Percentiles rank a stretch among this genome's conserved stretches.
These are phyloP conservation scores for Candida insectorum DNA, from an alignment of 805 yeast genomes.

Conservation along the genomic window DNA sequence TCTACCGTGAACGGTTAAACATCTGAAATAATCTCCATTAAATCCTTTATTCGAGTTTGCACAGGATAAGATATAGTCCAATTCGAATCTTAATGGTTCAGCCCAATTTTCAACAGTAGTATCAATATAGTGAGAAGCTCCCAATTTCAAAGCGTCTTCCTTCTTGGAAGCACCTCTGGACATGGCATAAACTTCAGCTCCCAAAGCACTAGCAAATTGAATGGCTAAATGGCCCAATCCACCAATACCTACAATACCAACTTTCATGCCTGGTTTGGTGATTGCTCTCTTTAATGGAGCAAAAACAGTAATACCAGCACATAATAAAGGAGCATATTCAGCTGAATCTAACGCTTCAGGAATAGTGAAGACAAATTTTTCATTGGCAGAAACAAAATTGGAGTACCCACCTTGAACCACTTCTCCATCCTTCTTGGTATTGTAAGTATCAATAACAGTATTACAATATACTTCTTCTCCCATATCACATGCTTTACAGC, in stretches of 20 bases:
- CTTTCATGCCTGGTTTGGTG: slow-evolving; percentile 34
- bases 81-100: slow-evolving; percentile 11
- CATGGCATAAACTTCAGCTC: slow-evolving; percentile 59
- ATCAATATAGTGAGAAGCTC: slow-evolving; percentile 54
- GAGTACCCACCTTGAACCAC: slow-evolving; percentile 49
- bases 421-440: slow-evolving; percentile 31
- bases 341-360: slow-evolving; percentile 42
- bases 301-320: slow-evolving; percentile 55
- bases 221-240: slow-evolving; percentile 65
- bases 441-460: slow-evolving; percentile 49
- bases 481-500: slow-evolving; percentile 51
- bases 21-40: slow-evolving; percentile 26
- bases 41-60: slow-evolving; percentile 32
- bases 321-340: slow-evolving; percentile 50
- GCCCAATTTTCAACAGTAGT: slow-evolving; percentile 37
- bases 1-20: slow-evolving; percentile 55
- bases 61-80: slow-evolving; percentile 49
- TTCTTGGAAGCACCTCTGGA: slow-evolving; percentile 50
- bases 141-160: slow-evolving; percentile 50
- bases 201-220: slow-evolving; percentile 57
- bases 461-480: slow-evolving; percentile 48
- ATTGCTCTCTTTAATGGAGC: slow-evolving; percentile 41
- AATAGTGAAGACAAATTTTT: slow-evolving; percentile 44
- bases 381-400: slow-evolving; percentile 42
- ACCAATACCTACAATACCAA: slow-evolving; percentile 62